phyloP scores from a whole-genome alignment of 2,329 filamentous ascomycete species.

The Exophiala xenobiotica region DNA sequence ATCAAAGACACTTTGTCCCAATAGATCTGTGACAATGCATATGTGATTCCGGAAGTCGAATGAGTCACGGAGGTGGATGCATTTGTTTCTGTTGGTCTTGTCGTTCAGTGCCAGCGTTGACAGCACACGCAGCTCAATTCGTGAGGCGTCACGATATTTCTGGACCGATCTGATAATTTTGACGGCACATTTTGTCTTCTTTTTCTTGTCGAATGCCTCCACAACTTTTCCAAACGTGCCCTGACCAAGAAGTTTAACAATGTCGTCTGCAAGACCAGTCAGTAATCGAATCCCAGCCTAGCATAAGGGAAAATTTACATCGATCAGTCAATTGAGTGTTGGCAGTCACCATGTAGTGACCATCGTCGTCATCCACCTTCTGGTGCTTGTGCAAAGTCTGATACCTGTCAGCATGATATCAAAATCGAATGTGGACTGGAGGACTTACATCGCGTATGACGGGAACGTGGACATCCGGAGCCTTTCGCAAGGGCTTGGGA shows the following conservation, averaged over 20 bases:
- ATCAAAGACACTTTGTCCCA: slow-evolving; percentile 96
- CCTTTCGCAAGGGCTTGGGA: slow-evolving; percentile 84
- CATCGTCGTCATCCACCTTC: slow-evolving; percentile 93
- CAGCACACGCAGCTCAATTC: slow-evolving; percentile 89
- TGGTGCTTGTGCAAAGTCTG: slow-evolving; percentile 55
- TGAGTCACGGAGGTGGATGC: slow-evolving; percentile 93
- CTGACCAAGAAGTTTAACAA: slow-evolving; percentile 86
- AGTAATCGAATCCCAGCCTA: slow-evolving; percentile 5
- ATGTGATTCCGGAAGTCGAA: slow-evolving; percentile 98
- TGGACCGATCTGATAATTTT: slow-evolving; percentile 98
- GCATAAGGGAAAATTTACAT: slow-evolving; percentile 65
- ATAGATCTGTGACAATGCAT: slow-evolving; percentile 73
- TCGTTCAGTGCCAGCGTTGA: slow-evolving; percentile 92
- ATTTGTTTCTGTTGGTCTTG: slow-evolving; percentile 86
- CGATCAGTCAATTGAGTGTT: slow-evolving; percentile 82
- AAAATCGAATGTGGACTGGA: background rate
- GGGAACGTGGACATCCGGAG: slow-evolving; percentile 69
- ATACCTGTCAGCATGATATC: slow-evolving; percentile 11
- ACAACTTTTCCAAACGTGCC: slow-evolving; percentile 99
- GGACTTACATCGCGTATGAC: slow-evolving; percentile 59
- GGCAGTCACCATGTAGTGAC: slow-evolving; percentile 90
- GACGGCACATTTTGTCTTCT: slow-evolving; percentile 81
- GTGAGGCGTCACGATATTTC: slow-evolving; percentile 93
- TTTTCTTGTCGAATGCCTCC: slow-evolving; percentile 77
- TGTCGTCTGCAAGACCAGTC: slow-evolving; percentile 66